These are phyloP conservation scores for Bertia moriformis DNA, from an alignment of 2,329 filamentous ascomycete species.

Conservation along the genomic window DNA sequence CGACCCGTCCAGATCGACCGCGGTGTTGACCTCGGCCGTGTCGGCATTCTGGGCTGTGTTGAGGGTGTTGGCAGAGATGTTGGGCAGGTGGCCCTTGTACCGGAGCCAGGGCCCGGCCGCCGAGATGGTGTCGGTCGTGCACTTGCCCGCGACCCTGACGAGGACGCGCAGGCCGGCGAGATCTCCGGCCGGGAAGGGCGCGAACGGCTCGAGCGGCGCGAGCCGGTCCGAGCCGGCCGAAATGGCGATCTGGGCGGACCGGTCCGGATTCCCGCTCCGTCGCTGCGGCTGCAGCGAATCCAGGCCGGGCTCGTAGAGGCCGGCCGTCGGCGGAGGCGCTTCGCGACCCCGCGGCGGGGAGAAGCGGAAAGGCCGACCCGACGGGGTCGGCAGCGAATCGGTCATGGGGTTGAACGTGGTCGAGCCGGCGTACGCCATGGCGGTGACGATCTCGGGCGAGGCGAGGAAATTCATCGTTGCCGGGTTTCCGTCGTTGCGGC, in stretches of 20 bases:
- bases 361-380: conserved; percentile 75
- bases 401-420: conserved; percentile 95
- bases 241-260: conserved; percentile 59
- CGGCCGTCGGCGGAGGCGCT: conserved; percentile 37
- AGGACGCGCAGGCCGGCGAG: conserved; percentile 69
- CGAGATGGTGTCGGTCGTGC: conserved; percentile 97
- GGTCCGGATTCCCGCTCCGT: conserved; percentile 59
- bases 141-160: conserved; percentile 93
- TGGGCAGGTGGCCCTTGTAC: conserved; percentile 97
- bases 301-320: conserved; percentile 74
- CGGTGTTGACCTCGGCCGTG: conserved; percentile 81
- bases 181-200: conserved; percentile 64
- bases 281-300: conserved; percentile 58
- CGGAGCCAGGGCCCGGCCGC: conserved; percentile 95
- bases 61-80: conserved; percentile 93
- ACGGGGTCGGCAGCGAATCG: conserved; percentile 66
- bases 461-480: conserved; percentile 98
- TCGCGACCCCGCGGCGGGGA: conserved; percentile 59
- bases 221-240: conserved; percentile 80
- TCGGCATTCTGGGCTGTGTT: conserved; percentile 88
- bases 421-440: conserved; percentile 80
- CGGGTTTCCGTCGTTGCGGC: conserved; percentile 90
- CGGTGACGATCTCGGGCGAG: conserved; percentile 90
- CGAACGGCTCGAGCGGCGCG: conserved; percentile 80
- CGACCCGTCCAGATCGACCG: conserved; percentile 71